Percentiles rank a stretch among this genome's conserved stretches.
These are phyloP conservation scores for Taiwanofungus camphoratus DNA, from an alignment of 1,284 basidiomycete genomes.

Conservation along the genomic window DNA sequence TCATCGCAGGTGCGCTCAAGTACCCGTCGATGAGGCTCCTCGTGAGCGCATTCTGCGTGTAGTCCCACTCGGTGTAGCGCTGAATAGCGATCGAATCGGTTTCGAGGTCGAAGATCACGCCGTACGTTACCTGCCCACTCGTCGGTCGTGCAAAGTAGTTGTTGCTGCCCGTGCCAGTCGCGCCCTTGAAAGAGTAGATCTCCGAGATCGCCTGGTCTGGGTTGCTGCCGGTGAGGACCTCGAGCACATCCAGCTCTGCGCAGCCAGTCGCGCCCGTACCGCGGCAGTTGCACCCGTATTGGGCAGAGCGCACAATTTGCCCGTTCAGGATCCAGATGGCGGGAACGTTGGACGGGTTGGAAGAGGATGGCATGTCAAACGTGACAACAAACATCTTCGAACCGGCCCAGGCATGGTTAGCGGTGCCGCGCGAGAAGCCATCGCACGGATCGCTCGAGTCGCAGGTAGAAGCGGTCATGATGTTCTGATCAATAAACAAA, in stretches of 20 bases:
- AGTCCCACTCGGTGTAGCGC: constrained; percentile 21
- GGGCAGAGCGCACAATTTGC: constrained; percentile 27
- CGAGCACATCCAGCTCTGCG: constrained; percentile 29
- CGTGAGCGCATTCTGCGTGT: constrained; percentile 17
- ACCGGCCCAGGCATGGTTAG: constrained; percentile 27
- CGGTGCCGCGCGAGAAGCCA: constrained; percentile 27
- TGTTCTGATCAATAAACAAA: constrained; percentile 4
- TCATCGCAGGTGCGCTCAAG: constrained; percentile 17
- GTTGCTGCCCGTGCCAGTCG: constrained; percentile 24
- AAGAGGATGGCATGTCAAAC: constrained; percentile 20
- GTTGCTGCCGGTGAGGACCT: constrained; percentile 21
- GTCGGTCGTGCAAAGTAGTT: constrained; percentile 24
- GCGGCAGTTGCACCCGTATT: constrained; percentile 33
- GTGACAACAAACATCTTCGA: constrained; percentile 26
- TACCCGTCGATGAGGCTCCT: constrained; percentile 23
- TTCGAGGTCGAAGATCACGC: constrained; percentile 24
- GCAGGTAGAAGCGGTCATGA: constrained; percentile 8
- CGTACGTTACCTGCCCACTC: constrained; percentile 16
- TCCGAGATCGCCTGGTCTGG: constrained; percentile 24
- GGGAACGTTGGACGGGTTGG: constrained; percentile 17
- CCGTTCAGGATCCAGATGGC: constrained; percentile 28
- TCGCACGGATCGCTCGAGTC: constrained; percentile 14
- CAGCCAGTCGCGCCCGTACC: constrained; percentile 21
- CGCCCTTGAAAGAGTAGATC: constrained; percentile 29
- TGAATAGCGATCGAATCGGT: constrained; percentile 24